These are phyloP conservation scores for Aspergillus alliaceus DNA, from an alignment of 2,329 filamentous ascomycete genomes.

Conservation along the genomic window DNA sequence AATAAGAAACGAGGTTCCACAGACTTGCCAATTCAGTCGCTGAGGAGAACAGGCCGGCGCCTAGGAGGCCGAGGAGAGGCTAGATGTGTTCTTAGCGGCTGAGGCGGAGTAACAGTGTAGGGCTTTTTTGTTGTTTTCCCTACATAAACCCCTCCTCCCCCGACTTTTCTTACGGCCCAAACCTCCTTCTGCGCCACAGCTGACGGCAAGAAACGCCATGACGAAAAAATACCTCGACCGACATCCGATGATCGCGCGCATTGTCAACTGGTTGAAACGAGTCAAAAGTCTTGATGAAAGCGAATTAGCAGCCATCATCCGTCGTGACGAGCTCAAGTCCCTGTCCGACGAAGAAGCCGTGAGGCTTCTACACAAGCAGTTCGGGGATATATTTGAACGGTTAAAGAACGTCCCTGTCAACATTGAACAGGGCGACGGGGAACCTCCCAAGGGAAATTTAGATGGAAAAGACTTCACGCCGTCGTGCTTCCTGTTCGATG, in stretches of 20 bases:
- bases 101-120: not conserved
- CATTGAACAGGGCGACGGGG: not conserved
- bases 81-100: too few relatives aligned
- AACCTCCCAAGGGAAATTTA: not conserved
- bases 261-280: not conserved
- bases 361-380: not conserved
- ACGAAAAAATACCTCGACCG: not conserved
- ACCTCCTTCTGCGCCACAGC: not conserved
- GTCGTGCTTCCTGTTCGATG: conserved; percentile 6
- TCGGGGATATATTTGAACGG: not conserved
- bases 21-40: too few relatives aligned
- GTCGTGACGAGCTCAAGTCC: not conserved
- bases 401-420: not conserved
- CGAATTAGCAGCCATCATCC: not conserved
- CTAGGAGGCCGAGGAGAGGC: too few relatives aligned
- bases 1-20: too few relatives aligned
- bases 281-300: not conserved
- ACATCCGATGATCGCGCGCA: not conserved
- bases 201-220: not conserved
- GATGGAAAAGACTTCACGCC: conserved; percentile 1
- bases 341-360: not conserved
- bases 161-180: not conserved
- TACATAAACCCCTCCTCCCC: not conserved
- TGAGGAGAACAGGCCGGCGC: too few relatives aligned
- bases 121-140: not conserved